Conservation (phyloP, 768 basidiomycete species). For the Mycena floridula region DNA sequence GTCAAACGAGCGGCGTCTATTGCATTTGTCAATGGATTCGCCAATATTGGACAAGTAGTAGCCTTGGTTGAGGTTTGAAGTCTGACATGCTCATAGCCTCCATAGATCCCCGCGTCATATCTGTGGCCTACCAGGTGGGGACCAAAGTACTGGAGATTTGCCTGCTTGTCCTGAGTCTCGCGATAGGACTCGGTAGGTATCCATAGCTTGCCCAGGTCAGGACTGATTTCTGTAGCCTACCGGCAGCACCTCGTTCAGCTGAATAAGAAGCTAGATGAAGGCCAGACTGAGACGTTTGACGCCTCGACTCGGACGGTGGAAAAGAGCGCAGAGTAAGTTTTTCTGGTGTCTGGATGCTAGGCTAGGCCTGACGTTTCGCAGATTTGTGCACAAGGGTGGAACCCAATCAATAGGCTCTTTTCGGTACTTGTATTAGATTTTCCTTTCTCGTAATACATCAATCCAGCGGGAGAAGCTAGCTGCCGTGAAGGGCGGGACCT, state of each 20-base stretch:
- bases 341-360: background rate
- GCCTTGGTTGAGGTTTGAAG: background rate
- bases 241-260: constrained; percentile 8
- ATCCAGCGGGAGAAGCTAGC: too few relatives aligned
- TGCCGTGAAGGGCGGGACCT: too few relatives aligned
- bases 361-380: background rate
- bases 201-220: background rate
- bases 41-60: constrained; percentile 16
- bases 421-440: background rate
- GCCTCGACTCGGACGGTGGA: constrained; percentile 4
- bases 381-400: constrained; percentile 6
- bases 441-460: too few relatives aligned
- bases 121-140: constrained; percentile 16
- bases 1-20: constrained; percentile 65
- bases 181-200: constrained; percentile 12
- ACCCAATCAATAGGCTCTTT: constrained; percentile 3
- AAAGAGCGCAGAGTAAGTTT: constrained; percentile 9
- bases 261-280: constrained; percentile 11
- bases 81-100: background rate
- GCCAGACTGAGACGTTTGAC: constrained; percentile 8
- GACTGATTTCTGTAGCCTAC: constrained; percentile 2
- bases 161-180: constrained; percentile 9
- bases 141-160: constrained; percentile 13
- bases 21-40: constrained; percentile 59
- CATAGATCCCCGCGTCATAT: constrained; percentile 12